These are phyloP conservation scores for Yarrowia sp. DNA, from an alignment of 805 yeast genomes.

Conservation along the genomic window DNA sequence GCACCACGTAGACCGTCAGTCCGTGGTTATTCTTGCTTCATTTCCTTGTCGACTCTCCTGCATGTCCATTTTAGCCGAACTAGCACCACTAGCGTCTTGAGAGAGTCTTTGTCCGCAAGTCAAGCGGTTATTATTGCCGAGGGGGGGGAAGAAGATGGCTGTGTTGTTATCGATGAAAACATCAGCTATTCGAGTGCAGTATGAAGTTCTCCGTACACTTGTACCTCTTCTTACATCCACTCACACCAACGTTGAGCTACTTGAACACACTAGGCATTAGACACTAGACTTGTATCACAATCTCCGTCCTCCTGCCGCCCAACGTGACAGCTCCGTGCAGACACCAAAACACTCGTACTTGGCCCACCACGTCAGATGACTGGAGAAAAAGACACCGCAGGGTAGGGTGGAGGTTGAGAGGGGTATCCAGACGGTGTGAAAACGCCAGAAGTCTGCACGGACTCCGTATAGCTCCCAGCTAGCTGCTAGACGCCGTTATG, in stretches of 20 bases:
- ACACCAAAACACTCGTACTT: neutral
- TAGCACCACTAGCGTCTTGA: conserved; percentile 5
- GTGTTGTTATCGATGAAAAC: neutral
- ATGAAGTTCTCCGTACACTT: no score
- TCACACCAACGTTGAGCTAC: no score
- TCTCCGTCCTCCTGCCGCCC: neutral
- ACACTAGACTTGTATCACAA: no score
- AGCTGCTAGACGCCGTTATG: conserved; percentile 9
- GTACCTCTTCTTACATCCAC: no score
- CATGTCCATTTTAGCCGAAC: conserved; percentile 10
- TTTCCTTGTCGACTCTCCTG: conserved; percentile 16
- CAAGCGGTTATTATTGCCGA: conserved; percentile 1
- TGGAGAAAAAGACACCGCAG: no score
- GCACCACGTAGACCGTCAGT: neutral
- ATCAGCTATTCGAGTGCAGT: no score
- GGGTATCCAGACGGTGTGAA: neutral
- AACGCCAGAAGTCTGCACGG: neutral
- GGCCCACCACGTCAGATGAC: conserved; percentile 19
- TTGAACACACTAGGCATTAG: no score
- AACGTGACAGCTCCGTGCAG: conserved; percentile 14
- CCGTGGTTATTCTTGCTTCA: neutral
- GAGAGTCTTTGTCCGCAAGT: conserved; percentile 1
- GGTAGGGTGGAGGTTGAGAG: neutral
- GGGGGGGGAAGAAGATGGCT: neutral
- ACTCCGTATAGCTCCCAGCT: neutral